These are phyloP conservation scores for Abrus pulchellus DNA, from an alignment of 306 rosid genomes.

Conservation along the genomic window DNA sequence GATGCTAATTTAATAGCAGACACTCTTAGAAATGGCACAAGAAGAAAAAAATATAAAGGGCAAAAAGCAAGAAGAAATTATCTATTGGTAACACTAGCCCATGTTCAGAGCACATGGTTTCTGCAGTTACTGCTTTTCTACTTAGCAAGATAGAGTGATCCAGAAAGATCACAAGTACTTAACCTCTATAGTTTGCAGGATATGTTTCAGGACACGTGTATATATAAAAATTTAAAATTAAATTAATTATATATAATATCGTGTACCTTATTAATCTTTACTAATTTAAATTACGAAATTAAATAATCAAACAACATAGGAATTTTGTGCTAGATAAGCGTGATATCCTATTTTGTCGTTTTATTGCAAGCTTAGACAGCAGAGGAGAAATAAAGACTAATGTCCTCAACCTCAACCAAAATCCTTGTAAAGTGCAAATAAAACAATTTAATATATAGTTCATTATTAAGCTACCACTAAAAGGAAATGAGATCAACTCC, in stretches of 20 bases:
- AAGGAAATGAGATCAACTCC: constrained; percentile 7
- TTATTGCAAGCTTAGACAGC: neutral
- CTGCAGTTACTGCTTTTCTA: constrained; percentile 23
- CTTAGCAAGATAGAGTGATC: constrained; percentile 5
- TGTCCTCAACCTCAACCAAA: neutral
- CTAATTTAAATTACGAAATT: too few species aligned
- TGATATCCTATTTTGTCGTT: constrained; percentile 8
- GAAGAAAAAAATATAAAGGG: neutral
- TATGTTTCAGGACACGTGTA: neutral
- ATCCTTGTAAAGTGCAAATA: neutral
- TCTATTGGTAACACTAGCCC: neutral
- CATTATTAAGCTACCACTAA: neutral
- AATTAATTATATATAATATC: too few species aligned
- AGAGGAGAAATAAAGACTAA: neutral
- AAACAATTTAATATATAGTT: neutral
- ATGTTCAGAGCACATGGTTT: constrained; percentile 43
- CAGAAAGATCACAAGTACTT: neutral
- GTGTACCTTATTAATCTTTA: too few species aligned
- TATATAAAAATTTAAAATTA: too few species aligned
- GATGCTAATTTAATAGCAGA: neutral
- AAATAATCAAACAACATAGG: neutral
- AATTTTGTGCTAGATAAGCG: neutral
- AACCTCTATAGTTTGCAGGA: neutral
- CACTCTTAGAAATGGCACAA: neutral
- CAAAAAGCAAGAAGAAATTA: neutral